Conservation (phyloP, 257 asterid genomes). For the Jacaranda mimosifolia region DNA sequence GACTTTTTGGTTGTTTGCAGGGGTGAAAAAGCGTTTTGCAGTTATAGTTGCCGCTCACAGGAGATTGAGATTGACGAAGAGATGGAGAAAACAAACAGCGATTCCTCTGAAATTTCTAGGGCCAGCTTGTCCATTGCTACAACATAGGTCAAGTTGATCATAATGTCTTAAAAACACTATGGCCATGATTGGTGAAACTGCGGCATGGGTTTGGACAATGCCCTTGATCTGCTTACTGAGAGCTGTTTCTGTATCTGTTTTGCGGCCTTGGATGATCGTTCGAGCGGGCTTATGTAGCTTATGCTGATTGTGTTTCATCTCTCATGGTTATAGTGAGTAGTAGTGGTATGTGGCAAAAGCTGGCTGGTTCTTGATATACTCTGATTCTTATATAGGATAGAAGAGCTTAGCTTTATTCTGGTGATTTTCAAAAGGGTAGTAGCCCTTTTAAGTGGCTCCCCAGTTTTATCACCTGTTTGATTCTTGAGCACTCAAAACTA, state of each 20-base stretch:
- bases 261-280: conserved; percentile 55
- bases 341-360: neutral
- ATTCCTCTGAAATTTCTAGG: conserved; percentile 47
- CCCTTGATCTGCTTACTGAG: conserved; percentile 47
- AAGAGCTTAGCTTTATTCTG: conserved; percentile 26
- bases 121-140: conserved; percentile 50
- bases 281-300: conserved; percentile 26
- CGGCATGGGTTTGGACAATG: conserved; percentile 33
- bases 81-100: conserved; percentile 49
- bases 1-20: conserved; percentile 51
- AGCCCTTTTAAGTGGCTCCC: conserved; percentile 77
- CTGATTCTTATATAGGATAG: conserved; percentile 33
- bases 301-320: conserved; percentile 51
- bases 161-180: conserved; percentile 31
- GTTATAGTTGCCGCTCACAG: conserved; percentile 70
- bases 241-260: conserved; percentile 58
- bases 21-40: conserved; percentile 95
- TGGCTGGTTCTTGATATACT: conserved; percentile 22
- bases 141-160: conserved; percentile 30
- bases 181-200: conserved; percentile 59
- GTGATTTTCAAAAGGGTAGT: conserved; percentile 56
- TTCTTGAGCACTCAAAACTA: conserved; percentile 11
- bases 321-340: conserved; percentile 48
- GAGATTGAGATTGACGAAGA: conserved; percentile 81
- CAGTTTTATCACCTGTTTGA: conserved; percentile 44